Base-by-base conservation (phyloP, 345 rosid species). In the Citrus medica region DNA sequence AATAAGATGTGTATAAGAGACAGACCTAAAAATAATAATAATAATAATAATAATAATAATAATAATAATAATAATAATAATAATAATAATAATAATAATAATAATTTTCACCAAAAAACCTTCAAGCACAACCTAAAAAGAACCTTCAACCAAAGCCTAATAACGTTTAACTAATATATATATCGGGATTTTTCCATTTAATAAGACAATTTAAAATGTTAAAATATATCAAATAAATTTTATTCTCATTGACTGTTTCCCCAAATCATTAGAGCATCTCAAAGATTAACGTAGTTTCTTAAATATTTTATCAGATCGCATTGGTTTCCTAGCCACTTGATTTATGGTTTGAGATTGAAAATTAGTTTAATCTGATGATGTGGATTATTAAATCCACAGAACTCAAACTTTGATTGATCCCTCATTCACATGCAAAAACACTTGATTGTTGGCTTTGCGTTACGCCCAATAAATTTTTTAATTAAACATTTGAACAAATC, bases 261-360 rank as follows among this genome's bases (percentile, higher is more conserved):
- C 56, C 56, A 51, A 51, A 51, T 51, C 56, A 51, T 51, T 51
- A 51, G 76, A 73, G 51, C 66, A 58, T 73, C 75, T 58, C 56
- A 24, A n/a, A 59, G 19, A 58, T 59, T 58, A 58, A n/a, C 32
- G 8, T 22, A 22, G n/a, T 28, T 59, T 64, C 32, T 32, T 6
- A 64, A 30, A 30, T 30, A 33, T 66, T 67, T 67, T n/a, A 67
- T 67, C 25, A 21, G 38, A 67, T 38, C 42, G n/a, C 17, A n/a
- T 4, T 38, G 28, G 71, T 37, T 21, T n/a, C 71, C 17, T 10
- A 37, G 24, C 46, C 25, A 14, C 32, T 21, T 21, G 27, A 21
- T 35, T n/a, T 19, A 35, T 19, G 25, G 21, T 30, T 30, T 17
- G 4, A 67, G 40, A 38, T 35, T 12, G 42, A 2, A 69, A 59